phyloP scores from a whole-genome alignment of 1,284 basidiomycete species.

The Thecaphora thlaspeos region DNA sequence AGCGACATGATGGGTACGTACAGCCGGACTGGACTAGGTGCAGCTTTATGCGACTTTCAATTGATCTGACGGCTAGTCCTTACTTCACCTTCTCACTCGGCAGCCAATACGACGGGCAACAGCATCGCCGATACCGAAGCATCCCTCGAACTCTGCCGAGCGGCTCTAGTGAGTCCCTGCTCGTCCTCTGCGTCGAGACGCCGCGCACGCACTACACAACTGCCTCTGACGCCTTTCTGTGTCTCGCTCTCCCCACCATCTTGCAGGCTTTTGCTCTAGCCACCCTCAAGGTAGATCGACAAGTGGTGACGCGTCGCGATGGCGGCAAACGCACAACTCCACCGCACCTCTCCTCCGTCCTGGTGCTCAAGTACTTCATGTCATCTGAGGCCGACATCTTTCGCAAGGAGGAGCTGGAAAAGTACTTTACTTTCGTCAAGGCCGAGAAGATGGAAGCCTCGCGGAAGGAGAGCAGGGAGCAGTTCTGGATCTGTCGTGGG shows the following conservation, averaged over 20 bases:
- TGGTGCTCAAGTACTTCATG: conserved; percentile 47
- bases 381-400: conserved; percentile 42
- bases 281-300: conserved; percentile 9
- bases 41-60: no score
- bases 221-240: no score
- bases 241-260: no score
- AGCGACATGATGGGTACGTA: conserved; percentile 53
- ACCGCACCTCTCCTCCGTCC: conserved; percentile 16
- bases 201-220: no score
- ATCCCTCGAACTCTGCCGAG: conserved; percentile 26
- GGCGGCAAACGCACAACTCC: no score
- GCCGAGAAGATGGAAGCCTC: conserved; percentile 47
- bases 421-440: conserved; percentile 36
- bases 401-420: conserved; percentile 34
- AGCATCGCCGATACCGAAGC: conserved; percentile 34
- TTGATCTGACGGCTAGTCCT: no score
- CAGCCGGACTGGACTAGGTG: neutral
- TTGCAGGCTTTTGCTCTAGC: conserved; percentile 14
- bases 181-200: no score
- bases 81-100: neutral
- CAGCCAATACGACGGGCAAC: conserved; percentile 38
- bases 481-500: conserved; percentile 48
- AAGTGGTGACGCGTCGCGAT: no score
- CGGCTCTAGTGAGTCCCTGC: conserved; percentile 16
- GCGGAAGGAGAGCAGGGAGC: conserved; percentile 44